Evolutionary conservation across 768 basidiomycete genomes (phyloP).

Genomic region (Suillus tomentosus): DNA sequence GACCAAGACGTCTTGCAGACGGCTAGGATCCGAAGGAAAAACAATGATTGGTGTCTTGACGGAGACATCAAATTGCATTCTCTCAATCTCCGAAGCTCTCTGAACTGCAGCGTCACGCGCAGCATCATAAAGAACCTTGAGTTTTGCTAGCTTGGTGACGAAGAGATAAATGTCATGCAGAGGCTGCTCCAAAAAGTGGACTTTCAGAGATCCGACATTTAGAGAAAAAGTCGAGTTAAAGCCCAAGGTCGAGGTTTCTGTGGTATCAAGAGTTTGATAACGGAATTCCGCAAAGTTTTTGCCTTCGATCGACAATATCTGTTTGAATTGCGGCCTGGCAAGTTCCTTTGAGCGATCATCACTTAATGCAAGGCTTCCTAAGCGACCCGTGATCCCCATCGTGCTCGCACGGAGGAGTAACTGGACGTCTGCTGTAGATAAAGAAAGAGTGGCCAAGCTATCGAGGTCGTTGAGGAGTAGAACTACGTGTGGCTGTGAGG

Average conservation of each 20-base stretch:
- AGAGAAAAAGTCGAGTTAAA: constrained; percentile 83
- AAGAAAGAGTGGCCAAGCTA: constrained; percentile 81
- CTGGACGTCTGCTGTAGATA: constrained; percentile 88
- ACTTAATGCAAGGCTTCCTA: constrained; percentile 81
- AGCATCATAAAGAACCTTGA: constrained; percentile 94
- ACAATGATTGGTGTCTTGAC: constrained; percentile 91
- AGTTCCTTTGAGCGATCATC: constrained; percentile 64
- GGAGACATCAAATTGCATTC: constrained; percentile 90
- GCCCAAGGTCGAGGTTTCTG: constrained; percentile 67
- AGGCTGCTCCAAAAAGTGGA: constrained; percentile 89
- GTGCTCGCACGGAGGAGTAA: constrained; percentile 72
- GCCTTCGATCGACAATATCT: constrained; percentile 91
- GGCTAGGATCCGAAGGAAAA: constrained; percentile 70
- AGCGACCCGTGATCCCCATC: constrained; percentile 74
- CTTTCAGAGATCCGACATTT: constrained; percentile 84
- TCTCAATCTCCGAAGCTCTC: constrained; percentile 87
- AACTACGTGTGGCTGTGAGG: constrained; percentile 47
- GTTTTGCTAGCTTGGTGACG: constrained; percentile 78
- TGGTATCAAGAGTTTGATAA: constrained; percentile 88
- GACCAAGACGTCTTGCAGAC: constrained; percentile 67
- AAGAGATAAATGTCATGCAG: constrained; percentile 87
- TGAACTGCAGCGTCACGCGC: constrained; percentile 93
- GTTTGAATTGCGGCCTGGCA: constrained; percentile 70
- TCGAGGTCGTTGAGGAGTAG: constrained; percentile 69
- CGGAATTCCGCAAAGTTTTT: constrained; percentile 91